Evolutionary conservation across 495 filamentous ascomycete species (phyloP).

Genomic region (Evernia prunastri): DNA sequence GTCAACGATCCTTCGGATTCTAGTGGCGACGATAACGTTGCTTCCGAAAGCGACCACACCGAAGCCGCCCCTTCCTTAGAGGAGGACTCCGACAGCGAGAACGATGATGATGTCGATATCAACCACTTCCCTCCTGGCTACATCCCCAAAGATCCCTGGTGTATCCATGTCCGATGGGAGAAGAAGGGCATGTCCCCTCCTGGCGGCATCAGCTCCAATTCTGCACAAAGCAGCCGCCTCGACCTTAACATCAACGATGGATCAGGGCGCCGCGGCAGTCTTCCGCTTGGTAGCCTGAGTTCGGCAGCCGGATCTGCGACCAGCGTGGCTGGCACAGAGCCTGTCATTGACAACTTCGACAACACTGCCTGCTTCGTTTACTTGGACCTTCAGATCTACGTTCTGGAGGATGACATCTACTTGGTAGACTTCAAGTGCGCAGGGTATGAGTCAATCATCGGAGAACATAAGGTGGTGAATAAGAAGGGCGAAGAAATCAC

Average conservation of each 20-base stretch:
- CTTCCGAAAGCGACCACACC: conserved; percentile 23
- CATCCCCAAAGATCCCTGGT: conserved; percentile 90
- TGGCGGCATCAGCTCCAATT: conserved; percentile 45
- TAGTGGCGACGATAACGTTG: background rate
- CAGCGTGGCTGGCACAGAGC: conserved; percentile 29
- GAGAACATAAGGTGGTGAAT: conserved; percentile 36
- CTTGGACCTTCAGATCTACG: conserved; percentile 93
- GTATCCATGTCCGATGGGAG: conserved; percentile 80
- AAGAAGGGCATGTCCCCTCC: conserved; percentile 63
- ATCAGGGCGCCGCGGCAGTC: conserved; percentile 42
- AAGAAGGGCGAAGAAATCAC: conserved; percentile 19
- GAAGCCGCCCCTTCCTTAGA: conserved; percentile 22
- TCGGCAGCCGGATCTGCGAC: conserved; percentile 37
- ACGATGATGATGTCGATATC: conserved; percentile 24
- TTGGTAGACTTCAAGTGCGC: conserved; percentile 98
- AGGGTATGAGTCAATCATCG: conserved; percentile 81
- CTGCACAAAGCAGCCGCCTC: conserved; percentile 51
- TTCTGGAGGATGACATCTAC: conserved; percentile 87
- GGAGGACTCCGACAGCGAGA: conserved; percentile 32
- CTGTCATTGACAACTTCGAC: conserved; percentile 24
- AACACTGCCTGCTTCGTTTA: conserved; percentile 66
- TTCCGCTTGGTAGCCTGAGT: conserved; percentile 36
- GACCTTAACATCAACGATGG: conserved; percentile 43
- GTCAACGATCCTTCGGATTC: conserved; percentile 1
- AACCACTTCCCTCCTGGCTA: conserved; percentile 50